These are phyloP conservation scores for Colletotrichum neosansevieriae DNA, from an alignment of 2,329 filamentous ascomycete species.

Conservation along the genomic window DNA sequence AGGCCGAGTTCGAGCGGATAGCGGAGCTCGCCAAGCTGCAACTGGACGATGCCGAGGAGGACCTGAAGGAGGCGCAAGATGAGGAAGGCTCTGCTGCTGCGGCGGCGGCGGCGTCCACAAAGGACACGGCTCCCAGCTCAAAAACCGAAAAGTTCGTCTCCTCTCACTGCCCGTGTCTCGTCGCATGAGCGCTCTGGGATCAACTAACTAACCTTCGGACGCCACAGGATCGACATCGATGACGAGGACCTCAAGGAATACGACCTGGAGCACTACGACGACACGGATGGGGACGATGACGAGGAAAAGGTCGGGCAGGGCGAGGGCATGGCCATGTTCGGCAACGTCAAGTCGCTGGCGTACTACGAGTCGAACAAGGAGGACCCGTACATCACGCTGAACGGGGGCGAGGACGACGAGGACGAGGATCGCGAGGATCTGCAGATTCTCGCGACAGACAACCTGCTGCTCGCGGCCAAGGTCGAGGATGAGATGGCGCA, in stretches of 20 bases:
- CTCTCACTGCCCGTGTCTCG: not conserved
- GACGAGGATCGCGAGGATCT: conserved; percentile 94
- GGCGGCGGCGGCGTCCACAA: conserved; percentile 38
- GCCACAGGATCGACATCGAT: conserved; percentile 67
- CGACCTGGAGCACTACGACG: conserved; percentile 95
- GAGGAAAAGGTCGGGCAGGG: conserved; percentile 59
- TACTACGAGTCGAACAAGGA: conserved; percentile 96
- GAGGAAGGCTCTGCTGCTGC: conserved; percentile 45
- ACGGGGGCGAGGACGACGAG: conserved; percentile 77
- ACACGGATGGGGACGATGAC: conserved; percentile 72
- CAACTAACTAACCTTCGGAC: conserved; percentile 39
- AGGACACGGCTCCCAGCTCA: conserved; percentile 43
- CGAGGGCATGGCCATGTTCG: conserved; percentile 90
- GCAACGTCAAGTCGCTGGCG: conserved; percentile 91
- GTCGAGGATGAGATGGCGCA: conserved; percentile 98
- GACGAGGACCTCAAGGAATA: conserved; percentile 97
- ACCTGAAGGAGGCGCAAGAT: conserved; percentile 77
- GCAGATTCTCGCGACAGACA: conserved; percentile 92
- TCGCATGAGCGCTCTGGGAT: not conserved
- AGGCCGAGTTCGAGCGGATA: conserved; percentile 81
- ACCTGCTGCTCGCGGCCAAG: conserved; percentile 90
- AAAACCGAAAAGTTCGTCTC: conserved; percentile 48
- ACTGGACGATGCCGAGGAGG: conserved; percentile 91
- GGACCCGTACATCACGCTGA: conserved; percentile 95
- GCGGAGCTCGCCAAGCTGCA: conserved; percentile 80